Evolutionary conservation across 768 basidiomycete species (phyloP).

Genomic region (Suillus cothurnatus): DNA sequence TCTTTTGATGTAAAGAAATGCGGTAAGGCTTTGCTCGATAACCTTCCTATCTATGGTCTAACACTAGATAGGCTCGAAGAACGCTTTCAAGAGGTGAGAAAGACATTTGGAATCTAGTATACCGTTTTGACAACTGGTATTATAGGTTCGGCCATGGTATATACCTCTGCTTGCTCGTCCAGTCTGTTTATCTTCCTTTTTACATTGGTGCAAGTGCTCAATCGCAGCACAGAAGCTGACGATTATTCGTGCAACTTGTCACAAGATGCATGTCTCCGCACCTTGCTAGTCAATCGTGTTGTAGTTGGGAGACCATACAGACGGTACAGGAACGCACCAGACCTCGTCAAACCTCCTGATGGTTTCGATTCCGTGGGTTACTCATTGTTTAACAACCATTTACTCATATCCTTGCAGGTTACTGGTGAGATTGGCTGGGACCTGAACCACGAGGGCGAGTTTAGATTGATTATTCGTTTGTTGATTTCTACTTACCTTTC

Average conservation of each 20-base stretch:
- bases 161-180: constrained; percentile 66
- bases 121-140: not conserved
- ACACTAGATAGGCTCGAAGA: constrained; percentile 45
- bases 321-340: constrained; percentile 49
- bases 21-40: constrained; percentile 39
- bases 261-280: constrained; percentile 45
- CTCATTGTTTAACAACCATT: not conserved
- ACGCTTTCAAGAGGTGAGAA: constrained; percentile 53
- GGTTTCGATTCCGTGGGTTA: constrained; percentile 61
- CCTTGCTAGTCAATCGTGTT: constrained; percentile 60
- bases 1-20: constrained; percentile 65
- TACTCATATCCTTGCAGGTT: constrained; percentile 40
- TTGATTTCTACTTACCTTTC: not conserved
- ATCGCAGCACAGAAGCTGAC: constrained; percentile 54
- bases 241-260: constrained; percentile 55
- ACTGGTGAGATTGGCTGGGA: constrained; percentile 64
- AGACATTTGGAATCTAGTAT: not conserved
- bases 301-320: constrained; percentile 61
- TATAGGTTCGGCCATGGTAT: constrained; percentile 69
- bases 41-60: constrained; percentile 16
- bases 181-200: constrained; percentile 41
- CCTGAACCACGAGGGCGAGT: constrained; percentile 58
- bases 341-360: constrained; percentile 50
- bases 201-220: not conserved
- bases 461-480: not conserved